Percentiles rank a stretch among this genome's conserved stretches.
Conservation (phyloP, 2,329 filamentous ascomycete species). For the Pseudocercospora vitis region DNA sequence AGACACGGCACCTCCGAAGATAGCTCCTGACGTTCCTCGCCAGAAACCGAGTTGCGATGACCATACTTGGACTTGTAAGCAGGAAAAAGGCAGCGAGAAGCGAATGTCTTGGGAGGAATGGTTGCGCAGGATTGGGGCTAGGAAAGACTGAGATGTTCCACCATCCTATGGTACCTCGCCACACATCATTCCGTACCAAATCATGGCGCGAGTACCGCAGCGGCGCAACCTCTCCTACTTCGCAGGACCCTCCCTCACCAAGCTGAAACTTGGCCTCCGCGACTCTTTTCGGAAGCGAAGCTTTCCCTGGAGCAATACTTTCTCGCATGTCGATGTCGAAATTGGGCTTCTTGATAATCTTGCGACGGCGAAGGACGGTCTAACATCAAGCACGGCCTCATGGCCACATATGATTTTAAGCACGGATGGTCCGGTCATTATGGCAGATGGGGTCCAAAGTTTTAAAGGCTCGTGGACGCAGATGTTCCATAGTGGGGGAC, state of each 20-base stretch:
- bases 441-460: conserved; percentile 23
- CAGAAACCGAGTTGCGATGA: too few species aligned
- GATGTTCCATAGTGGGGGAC: conserved; percentile 15
- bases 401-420: conserved; percentile 20
- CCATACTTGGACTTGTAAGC: too few species aligned
- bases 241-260: not conserved
- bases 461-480: conserved; percentile 22
- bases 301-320: conserved; percentile 12
- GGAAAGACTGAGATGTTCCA: too few species aligned
- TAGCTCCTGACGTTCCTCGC: too few species aligned
- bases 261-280: conserved; percentile 10
- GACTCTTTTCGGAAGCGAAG: conserved; percentile 14
- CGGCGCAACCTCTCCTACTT: not conserved
- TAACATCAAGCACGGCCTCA: conserved; percentile 9
- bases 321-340: conserved; percentile 16
- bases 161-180: too few species aligned
- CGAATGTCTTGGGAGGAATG: too few species aligned
- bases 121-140: too few species aligned
- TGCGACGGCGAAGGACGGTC: conserved; percentile 23
- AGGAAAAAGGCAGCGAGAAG: too few species aligned
- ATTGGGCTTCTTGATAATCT: conserved; percentile 12
- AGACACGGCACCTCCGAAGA: too few species aligned
- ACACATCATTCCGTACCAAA: too few species aligned
- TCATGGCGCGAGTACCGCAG: too few species aligned
- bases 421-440: conserved; percentile 16